Conservation (phyloP, 2,329 filamentous ascomycete genomes). For the Botrytis aclada region DNA sequence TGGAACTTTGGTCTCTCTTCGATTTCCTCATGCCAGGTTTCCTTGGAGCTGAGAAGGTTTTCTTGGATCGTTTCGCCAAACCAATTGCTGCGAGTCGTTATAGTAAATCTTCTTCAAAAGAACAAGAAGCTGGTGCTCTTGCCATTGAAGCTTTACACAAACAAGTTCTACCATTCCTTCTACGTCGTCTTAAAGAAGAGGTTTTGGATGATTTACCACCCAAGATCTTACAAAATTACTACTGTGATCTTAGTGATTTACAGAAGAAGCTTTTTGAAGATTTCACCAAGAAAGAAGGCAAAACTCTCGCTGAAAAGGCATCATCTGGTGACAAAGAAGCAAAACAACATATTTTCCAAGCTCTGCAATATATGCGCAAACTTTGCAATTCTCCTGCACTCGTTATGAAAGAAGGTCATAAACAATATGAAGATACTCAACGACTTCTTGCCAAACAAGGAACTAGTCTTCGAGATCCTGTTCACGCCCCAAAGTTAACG, state of each 20-base stretch:
- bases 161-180: slow-evolving; percentile 92
- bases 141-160: slow-evolving; percentile 99
- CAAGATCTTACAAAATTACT: slow-evolving; percentile 99
- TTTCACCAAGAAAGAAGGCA: slow-evolving; percentile 90
- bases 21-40: slow-evolving; percentile 99
- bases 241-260: slow-evolving; percentile 93
- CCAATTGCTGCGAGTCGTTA: slow-evolving; percentile 88
- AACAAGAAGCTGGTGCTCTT: slow-evolving; percentile 93
- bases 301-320: slow-evolving; percentile 80
- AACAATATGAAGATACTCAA: slow-evolving; percentile 85
- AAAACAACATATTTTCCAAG: slow-evolving; percentile 99
- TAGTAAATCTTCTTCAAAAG: slow-evolving; percentile 95
- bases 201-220: slow-evolving; percentile 93
- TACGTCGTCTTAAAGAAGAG: slow-evolving; percentile 95
- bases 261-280: slow-evolving; percentile 96
- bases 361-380: slow-evolving; percentile 98
- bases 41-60: slow-evolving; percentile 88
- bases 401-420: slow-evolving; percentile 92
- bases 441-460: slow-evolving; percentile 73
- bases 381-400: slow-evolving; percentile 96
- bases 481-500: slow-evolving; percentile 87
- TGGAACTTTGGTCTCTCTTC: slow-evolving; percentile 96
- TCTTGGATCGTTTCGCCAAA: slow-evolving; percentile 90
- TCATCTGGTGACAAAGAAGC: slow-evolving; percentile 83
- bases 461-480: slow-evolving; percentile 77